Evolutionary conservation across 345 rosid species (phyloP), one percentile per base, ranked within the genome.

Genomic region (Citrus inodora): DNA sequence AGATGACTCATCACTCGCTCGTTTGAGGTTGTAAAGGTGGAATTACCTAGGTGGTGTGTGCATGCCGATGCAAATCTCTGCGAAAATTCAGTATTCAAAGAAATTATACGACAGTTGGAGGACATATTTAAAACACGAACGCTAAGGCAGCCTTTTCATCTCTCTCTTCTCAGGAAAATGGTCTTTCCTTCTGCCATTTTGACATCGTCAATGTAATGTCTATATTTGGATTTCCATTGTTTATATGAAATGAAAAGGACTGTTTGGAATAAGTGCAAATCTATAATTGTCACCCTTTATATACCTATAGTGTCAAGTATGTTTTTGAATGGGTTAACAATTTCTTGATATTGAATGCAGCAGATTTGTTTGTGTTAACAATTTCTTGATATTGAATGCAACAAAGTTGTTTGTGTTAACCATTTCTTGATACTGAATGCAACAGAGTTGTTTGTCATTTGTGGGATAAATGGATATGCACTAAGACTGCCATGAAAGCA

Each of bases 1-100:
- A 13, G 63, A n/a, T 32, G 33, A 22, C 22, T 33, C 42, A 32
- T 73, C 79, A 58, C 76, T 80, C 71, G 40, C 67, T 48, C 46
- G n/a, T 19, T 37, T 51, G 19, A 71, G 62, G 24, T 53, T 78
- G 65, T 46, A 71, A 46, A 46, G 16, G 7, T 46, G 63, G 14
- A 33, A 7, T 27, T 62, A 25, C 66, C 35, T 6, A 1, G 62
- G 8, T 53, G 58, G 0, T 53, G 58, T 53, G 58, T 53, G 58
- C 58, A 4, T 17, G 22, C 19, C 7, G 7, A 53, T 19, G 22
- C 58, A 53, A 53, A 53, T 53, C 22, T 53, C 58, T 53, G 58
- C 58, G 1, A 53, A 53, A 53, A 53, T 53, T 53, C 22, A 53
- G 58, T 9, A 53, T 17, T 17, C 22, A 4, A 17, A 19, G 58